Conservation (phyloP, 2,329 filamentous ascomycete genomes). For the Aureobasidium uvarum region DNA sequence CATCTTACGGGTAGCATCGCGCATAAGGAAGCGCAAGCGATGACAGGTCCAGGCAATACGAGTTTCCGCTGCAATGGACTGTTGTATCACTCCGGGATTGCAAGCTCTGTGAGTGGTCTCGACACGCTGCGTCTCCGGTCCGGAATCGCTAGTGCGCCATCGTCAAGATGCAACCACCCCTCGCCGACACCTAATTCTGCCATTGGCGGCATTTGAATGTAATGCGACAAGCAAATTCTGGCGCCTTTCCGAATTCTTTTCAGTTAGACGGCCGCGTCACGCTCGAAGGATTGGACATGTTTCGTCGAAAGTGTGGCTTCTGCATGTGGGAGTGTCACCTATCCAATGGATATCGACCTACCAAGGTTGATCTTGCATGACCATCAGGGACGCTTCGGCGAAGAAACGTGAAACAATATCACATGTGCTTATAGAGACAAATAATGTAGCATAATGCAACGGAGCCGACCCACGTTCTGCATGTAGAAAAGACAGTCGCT, state of each 20-base stretch:
- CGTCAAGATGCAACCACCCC: not conserved
- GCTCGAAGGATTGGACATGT: not conserved
- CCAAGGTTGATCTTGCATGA: slow-evolving; percentile 17
- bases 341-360: not conserved
- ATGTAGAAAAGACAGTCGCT: not conserved
- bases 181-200: not conserved
- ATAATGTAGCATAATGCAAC: not conserved
- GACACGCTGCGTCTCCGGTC: not conserved
- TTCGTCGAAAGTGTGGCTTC: not conserved
- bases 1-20: not conserved
- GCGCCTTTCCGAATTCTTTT: not conserved
- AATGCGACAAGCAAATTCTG: not conserved
- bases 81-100: slow-evolving; percentile 7
- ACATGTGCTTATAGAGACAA: slow-evolving; percentile 1
- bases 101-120: not conserved
- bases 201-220: not conserved
- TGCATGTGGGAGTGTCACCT: not conserved
- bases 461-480: not conserved
- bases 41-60: not conserved
- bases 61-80: not conserved
- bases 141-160: not conserved
- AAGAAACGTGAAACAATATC: slow-evolving; percentile 17
- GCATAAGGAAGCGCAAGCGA: not conserved
- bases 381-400: not conserved
- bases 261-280: not conserved